Base-by-base conservation (phyloP, 2,329 filamentous ascomycete species). In the Sordariomycetes sp. region DNA sequence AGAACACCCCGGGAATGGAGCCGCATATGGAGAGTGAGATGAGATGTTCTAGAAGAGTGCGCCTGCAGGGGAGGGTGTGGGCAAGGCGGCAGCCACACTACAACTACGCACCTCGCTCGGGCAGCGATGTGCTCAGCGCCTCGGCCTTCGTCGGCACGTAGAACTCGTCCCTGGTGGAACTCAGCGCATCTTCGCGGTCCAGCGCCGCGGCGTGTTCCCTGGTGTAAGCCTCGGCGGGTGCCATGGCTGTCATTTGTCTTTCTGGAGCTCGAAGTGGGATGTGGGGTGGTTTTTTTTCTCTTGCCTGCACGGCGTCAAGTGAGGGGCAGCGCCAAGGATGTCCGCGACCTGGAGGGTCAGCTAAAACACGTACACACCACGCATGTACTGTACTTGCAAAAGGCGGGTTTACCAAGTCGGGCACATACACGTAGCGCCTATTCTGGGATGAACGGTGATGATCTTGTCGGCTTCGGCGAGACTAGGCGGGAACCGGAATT, bases 161-260 rank as follows among this genome's bases (percentile, higher is more conserved):
- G 68, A 91, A 94, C 64, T 90, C 79, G 8, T 80, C 70, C 48
- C 88, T 79, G 58, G 86, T 78, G 51, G 73, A 71, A 12, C 70
- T 70, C 35, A 88, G 70, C 14, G 76, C 70, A 64, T 88, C 84
- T 60, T 77, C 69, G 0, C 70, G 69, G 68, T 88, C 85, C 14
- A 86, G 72, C 28, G 28, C 46, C 20, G 57, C 46, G 28, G 61
- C 61, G 3, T 62, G 53, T 14, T 59, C 59, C 37, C 59, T 59
- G 3, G 60, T 59, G n/a, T n/a, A 32, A 24, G 46, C 50, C 43
- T 58, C 50, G 18, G 25, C 50, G 24, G 48, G 25, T 28, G 56
- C 46, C 56, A 58, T 58, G 34, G 48, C 48, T n/a, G 14, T 7
- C 3, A 7, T 20, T 56, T 43, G 37, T 43, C 37, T 43, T 10